Percentiles rank a stretch among this genome's conserved stretches.
These are phyloP conservation scores for Eimeria zaria DNA, from an alignment of 169 alveolate species.

Conservation along the genomic window DNA sequence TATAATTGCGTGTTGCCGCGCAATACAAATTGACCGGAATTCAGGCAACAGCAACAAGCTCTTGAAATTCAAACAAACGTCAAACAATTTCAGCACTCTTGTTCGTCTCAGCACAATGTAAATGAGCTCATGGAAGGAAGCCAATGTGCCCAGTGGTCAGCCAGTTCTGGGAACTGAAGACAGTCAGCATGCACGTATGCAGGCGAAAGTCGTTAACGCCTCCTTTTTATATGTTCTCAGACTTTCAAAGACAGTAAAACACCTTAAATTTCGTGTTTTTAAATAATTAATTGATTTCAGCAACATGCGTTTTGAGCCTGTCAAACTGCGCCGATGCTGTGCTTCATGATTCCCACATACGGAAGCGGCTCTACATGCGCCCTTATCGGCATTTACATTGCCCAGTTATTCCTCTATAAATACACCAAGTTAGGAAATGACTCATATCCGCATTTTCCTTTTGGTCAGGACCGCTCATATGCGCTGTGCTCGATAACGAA, in stretches of 20 bases:
- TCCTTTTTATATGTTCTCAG: background rate
- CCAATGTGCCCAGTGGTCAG: constrained; percentile 19
- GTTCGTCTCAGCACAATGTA: background rate
- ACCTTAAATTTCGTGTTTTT: background rate
- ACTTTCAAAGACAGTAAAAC: background rate
- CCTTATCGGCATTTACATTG: background rate
- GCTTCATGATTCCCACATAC: background rate
- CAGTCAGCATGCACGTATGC: background rate
- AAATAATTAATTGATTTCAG: background rate
- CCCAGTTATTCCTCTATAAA: background rate
- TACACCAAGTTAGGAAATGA: no score
- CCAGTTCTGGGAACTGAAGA: background rate
- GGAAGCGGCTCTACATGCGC: background rate
- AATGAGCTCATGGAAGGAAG: background rate
- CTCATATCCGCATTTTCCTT: background rate
- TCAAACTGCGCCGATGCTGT: background rate
- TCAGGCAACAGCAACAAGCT: background rate
- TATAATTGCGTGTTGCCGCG: background rate
- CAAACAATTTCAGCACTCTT: background rate
- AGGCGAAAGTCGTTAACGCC: background rate
- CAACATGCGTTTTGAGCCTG: background rate
- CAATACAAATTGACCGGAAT: background rate
- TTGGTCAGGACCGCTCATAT: background rate
- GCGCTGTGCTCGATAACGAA: no score
- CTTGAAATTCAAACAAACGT: background rate